A percentile compares a stretch with the other conserved stretches of the same genome.
phyloP scores from a whole-genome alignment of 176 grass and related monocot species.

The Hyparrhenia diplandra region DNA sequence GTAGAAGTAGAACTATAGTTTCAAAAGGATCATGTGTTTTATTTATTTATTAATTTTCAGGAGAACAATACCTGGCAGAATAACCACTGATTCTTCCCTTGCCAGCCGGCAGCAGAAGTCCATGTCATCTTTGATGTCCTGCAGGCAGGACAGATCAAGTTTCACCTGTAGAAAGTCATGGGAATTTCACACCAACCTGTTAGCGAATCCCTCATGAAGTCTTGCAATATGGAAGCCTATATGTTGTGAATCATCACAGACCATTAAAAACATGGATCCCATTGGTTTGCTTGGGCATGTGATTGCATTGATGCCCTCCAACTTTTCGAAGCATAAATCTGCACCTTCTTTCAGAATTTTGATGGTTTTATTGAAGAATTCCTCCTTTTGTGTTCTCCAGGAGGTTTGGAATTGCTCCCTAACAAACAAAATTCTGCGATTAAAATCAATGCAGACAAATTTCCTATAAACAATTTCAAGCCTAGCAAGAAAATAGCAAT shows the following conservation, averaged over 20 bases:
- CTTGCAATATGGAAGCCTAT: background rate
- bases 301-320: constrained; percentile 44
- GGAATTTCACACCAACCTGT: background rate
- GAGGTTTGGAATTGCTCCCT: constrained; percentile 59
- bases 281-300: constrained; percentile 57
- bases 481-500: background rate
- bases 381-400: constrained; percentile 51
- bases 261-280: constrained; percentile 76
- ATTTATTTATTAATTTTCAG: too few species aligned
- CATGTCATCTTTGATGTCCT: constrained; percentile 64
- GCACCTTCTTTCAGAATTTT: constrained; percentile 24
- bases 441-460: background rate
- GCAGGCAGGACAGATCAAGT: constrained; percentile 50
- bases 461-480: too few species aligned
- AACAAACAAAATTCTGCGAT: background rate
- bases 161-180: constrained; percentile 39
- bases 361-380: constrained; percentile 45
- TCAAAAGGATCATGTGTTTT: too few species aligned
- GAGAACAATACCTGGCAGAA: constrained; percentile 41
- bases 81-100: constrained; percentile 58
- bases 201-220: background rate
- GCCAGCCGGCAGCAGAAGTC: constrained; percentile 71
- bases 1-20: too few species aligned
- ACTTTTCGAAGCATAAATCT: constrained; percentile 53
- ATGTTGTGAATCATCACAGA: background rate